Evolutionary conservation across 805 yeast species (phyloP).

Genomic region (Yamadazyma scolyti): DNA sequence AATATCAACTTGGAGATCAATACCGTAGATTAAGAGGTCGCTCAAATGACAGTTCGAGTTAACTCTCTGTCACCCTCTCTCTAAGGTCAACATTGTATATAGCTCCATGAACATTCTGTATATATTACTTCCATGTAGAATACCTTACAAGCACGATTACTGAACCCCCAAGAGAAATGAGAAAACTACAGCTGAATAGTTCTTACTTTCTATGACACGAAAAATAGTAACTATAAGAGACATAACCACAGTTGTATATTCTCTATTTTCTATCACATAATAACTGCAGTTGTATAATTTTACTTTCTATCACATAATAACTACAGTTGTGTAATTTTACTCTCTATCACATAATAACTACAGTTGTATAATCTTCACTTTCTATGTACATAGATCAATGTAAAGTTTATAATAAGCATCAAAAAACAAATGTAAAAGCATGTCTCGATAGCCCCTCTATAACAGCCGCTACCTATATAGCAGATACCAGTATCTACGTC

Average conservation of each 20-base stretch:
- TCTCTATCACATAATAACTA: background rate
- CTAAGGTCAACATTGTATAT: background rate
- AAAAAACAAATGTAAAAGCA: slow-evolving; percentile 27
- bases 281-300: too few species aligned
- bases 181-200: too few species aligned
- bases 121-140: too few species aligned
- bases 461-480: slow-evolving; percentile 34
- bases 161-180: too few species aligned
- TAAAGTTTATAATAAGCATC: slow-evolving; percentile 17
- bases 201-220: too few species aligned
- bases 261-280: too few species aligned
- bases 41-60: too few species aligned
- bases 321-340: slow-evolving; percentile 1
- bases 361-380: slow-evolving; percentile 3
- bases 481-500: slow-evolving; percentile 39
- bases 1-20: slow-evolving; percentile 44
- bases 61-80: too few species aligned
- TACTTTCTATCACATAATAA: too few species aligned
- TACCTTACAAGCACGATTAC: too few species aligned
- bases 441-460: slow-evolving; percentile 31
- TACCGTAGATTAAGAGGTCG: slow-evolving; percentile 38
- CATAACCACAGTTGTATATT: too few species aligned
- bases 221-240: too few species aligned
- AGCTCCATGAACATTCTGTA: background rate
- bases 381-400: slow-evolving; percentile 24